These are phyloP conservation scores for Macroventuria anomochaeta DNA, from an alignment of 2,329 filamentous ascomycete species.

Conservation along the genomic window DNA sequence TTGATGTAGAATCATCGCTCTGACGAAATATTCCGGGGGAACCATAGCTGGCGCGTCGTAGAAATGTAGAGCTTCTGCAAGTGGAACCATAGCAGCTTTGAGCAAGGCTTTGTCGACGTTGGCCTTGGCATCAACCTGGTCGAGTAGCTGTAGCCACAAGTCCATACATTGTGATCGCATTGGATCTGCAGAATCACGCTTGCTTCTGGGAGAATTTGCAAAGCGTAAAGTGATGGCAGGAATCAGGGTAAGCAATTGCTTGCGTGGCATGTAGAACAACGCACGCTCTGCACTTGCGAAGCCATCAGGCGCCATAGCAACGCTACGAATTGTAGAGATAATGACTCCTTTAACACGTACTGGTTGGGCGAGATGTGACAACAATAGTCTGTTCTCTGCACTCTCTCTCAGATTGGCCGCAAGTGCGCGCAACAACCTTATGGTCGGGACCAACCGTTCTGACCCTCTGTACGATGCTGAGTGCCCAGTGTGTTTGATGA, in stretches of 20 bases:
- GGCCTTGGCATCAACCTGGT: conserved; percentile 20
- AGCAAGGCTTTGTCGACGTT: background rate
- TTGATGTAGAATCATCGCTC: conserved; percentile 7
- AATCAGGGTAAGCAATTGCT: conserved; percentile 13
- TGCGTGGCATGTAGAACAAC: conserved; percentile 22
- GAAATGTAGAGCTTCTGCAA: background rate
- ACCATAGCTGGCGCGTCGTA: background rate
- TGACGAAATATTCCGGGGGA: background rate
- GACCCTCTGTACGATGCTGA: background rate
- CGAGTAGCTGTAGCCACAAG: conserved; percentile 30
- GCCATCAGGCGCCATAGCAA: background rate
- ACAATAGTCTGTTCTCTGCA: background rate
- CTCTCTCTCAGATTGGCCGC: conserved; percentile 2
- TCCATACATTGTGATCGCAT: conserved; percentile 5
- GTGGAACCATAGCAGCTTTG: background rate
- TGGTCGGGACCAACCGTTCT: background rate
- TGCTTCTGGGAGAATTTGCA: background rate
- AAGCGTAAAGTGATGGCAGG: conserved; percentile 17
- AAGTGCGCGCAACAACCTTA: background rate
- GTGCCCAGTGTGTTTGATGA: background rate
- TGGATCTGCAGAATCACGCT: background rate
- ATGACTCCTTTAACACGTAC: background rate
- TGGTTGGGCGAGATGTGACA: background rate
- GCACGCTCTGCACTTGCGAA: conserved; percentile 10
- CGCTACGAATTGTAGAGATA: background rate